Evolutionary conservation across 148 eudicot genomes (phyloP).

Genomic region (Cornus florida): DNA sequence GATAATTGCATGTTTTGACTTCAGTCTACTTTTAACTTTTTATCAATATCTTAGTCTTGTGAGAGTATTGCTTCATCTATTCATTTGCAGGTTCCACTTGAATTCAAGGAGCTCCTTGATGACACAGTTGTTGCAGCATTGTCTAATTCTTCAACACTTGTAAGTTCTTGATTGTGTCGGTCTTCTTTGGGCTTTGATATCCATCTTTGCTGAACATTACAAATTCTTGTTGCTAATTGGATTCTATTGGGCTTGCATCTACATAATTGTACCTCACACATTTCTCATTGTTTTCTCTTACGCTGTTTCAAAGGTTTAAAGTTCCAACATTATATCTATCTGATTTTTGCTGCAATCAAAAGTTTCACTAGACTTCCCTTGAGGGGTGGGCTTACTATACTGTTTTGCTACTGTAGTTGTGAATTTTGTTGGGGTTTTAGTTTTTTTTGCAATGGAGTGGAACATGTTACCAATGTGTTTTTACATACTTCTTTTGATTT

Average conservation of each 20-base stretch:
- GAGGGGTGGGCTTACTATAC: too few relatives aligned
- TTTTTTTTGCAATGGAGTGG: too few relatives aligned
- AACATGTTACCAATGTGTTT: too few relatives aligned
- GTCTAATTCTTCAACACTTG: constrained; percentile 80
- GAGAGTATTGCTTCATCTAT: constrained; percentile 14
- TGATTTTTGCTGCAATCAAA: too few relatives aligned
- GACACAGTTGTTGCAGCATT: constrained; percentile 86
- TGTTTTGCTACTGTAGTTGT: too few relatives aligned
- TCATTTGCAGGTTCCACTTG: constrained; percentile 74
- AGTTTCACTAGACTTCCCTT: too few relatives aligned
- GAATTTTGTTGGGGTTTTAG: too few relatives aligned
- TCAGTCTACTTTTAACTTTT: not conserved
- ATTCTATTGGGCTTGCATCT: not conserved
- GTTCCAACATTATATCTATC: not conserved
- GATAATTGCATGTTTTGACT: constrained; percentile 10
- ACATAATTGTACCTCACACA: not conserved
- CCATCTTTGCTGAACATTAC: not conserved
- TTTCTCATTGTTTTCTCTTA: not conserved
- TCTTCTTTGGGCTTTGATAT: constrained; percentile 8
- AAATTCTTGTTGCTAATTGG: not conserved
- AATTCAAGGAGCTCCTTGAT: constrained; percentile 90
- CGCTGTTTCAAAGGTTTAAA: not conserved
- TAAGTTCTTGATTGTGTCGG: constrained; percentile 31
- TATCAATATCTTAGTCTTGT: not conserved
- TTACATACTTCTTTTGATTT: too few relatives aligned